Evolutionary conservation across 371 early-diverging fungal species (phyloP), one percentile per base, ranked within the genome.

Genomic region (Mortierella sp.): DNA sequence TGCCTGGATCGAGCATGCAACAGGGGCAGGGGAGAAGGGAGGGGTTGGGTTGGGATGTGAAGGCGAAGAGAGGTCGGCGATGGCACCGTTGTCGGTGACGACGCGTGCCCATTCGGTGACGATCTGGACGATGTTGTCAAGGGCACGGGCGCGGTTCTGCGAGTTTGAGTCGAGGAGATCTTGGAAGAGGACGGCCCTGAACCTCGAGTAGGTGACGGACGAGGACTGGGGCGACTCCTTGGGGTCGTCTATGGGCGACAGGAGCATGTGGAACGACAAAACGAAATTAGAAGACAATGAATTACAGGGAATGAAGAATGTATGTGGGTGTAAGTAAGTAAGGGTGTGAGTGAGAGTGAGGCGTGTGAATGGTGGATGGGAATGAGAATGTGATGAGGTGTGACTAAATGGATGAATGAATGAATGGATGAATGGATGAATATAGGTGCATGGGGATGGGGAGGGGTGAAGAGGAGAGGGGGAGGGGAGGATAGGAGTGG

Each of bases 141-240:
- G 84, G 5, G 88, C 88, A 21, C 77, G 80, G n/a, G 84, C 70
- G 9, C 88, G 82, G 54, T 76, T 83, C 21, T 72, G 45, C 19
- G 78, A 80, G 42, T 82, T 77, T 54, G 58, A 72, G 58, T 84
- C 83, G 54, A 83, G 79, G 70, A 88, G 80, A 55, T 81, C 83
- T 70, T 82, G 77, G 65, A 86, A 88, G 72, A 88, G 86, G 16
- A 82, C 89, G 21, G 83, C 84, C 74, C 89, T 74, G 91, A 91
- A 87, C 86, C 93, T 75, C 81, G 89, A 80, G 74, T 78, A 84
- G 31, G 85, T 84, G 68, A 84, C 79, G 11, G 85, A 84, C 38
- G 84, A 84, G 28, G 80, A 77, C 26, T 80, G 74, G 71, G 60
- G 76, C 42, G 77, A 47, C 72, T 78, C 81, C 76, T 75, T 81